Evolutionary conservation across 805 yeast species (phyloP), one percentile per base, ranked within the genome.

Genomic region (Kuraishia piskuri): DNA sequence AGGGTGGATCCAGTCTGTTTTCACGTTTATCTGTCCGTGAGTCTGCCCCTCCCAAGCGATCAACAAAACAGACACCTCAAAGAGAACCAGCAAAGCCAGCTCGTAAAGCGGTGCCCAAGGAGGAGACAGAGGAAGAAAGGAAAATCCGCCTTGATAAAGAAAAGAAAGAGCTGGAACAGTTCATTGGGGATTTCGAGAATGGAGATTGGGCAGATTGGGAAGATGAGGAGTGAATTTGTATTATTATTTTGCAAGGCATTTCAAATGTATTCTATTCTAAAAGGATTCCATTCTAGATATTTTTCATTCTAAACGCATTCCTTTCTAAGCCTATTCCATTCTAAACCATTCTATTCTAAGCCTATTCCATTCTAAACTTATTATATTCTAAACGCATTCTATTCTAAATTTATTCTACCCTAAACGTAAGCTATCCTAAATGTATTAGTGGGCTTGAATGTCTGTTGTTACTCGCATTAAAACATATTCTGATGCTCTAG

Each of bases 181-280:
- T 48, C 24, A 21, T 48, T 24, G 50, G 37, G 8, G 50, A 48
- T 7, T 48, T 48, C 19, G 17, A 24, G 19, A 24, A 8, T 21
- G 50, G 40, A 7, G 26, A 25, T 19, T 48, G 50, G 50, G 50
- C 50, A 3, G 50, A 48, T 22, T 26, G 26, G 19, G 37, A 25
- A 22, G 50, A 48, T 31, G 40, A 31, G 14, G 40, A 31, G 7
- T 31, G 40, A 31, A 8, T 6, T 14, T 31, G 40, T 31, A 31
- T 31, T 31, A 31, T 31, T 31, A 31, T 12, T 3, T 5, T 31
- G 40, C 14, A 31, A 25, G 10, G 10, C 6, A n/a, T n/a, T n/a
- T n/a, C n/a, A n/a, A n/a, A n/a, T n/a, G n/a, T n/a, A n/a, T n/a
- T n/a, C n/a, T n/a, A n/a, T n/a, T n/a, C n/a, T n/a, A n/a, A n/a